A percentile compares a stretch with the other conserved stretches of the same genome.
Evolutionary conservation across 768 basidiomycete species (phyloP).

Genomic region (Suillus tomentosus): DNA sequence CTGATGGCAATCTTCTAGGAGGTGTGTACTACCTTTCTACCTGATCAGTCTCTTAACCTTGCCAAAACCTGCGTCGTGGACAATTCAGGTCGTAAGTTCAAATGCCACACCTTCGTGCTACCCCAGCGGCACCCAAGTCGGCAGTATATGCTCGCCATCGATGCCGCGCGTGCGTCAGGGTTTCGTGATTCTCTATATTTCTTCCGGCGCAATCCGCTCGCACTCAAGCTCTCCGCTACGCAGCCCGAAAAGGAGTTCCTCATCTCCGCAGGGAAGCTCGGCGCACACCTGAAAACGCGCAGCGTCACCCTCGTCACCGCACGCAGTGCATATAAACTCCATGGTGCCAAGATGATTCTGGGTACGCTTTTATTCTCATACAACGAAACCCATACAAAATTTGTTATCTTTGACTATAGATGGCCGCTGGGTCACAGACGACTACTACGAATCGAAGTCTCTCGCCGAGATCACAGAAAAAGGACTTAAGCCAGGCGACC

Average conservation of each 20-base stretch:
- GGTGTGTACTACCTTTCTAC: conserved; percentile 50
- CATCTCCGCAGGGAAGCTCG: conserved; percentile 85
- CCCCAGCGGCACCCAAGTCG: conserved; percentile 82
- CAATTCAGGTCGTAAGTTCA: conserved; percentile 76
- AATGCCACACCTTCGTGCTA: conserved; percentile 85
- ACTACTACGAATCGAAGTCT: conserved; percentile 91
- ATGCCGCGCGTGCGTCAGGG: conserved; percentile 94
- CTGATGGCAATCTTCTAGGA: conserved; percentile 78
- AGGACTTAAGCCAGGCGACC: conserved; percentile 81
- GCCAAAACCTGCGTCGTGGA: conserved; percentile 5
- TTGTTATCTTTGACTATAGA: conserved; percentile 48
- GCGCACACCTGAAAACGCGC: conserved; percentile 83
- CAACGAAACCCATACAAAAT: background rate
- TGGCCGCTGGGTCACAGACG: conserved; percentile 90
- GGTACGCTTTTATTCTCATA: conserved; percentile 48
- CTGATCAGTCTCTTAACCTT: background rate
- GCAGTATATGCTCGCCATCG: conserved; percentile 94
- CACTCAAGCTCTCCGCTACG: conserved; percentile 88
- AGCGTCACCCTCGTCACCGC: conserved; percentile 94
- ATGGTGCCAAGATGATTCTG: conserved; percentile 88
- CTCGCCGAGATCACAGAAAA: conserved; percentile 76
- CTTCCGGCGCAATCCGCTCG: conserved; percentile 87
- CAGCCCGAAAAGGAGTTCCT: conserved; percentile 92
- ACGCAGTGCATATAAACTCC: conserved; percentile 90
- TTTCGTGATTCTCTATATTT: conserved; percentile 98